Base-by-base conservation (phyloP, 2,329 filamentous ascomycete species). In the Endothia cerciana region DNA sequence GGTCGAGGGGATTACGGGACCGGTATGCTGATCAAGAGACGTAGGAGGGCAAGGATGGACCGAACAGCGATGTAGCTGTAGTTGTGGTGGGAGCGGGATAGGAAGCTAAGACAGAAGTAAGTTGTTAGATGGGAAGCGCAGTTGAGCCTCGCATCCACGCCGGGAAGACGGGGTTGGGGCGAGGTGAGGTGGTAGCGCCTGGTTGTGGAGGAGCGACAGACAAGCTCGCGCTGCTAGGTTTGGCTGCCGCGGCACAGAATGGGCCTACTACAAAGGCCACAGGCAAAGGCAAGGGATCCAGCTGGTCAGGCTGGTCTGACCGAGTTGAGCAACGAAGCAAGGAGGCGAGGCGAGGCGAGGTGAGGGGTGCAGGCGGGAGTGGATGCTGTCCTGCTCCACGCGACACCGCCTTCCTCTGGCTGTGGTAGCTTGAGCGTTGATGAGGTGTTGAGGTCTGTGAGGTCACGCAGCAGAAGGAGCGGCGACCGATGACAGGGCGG, bases 71-170 rank as follows among this genome's bases (percentile, higher is more conserved):
- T 19, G 51, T 61, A 41, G 17, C 38, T 49, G 41, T 57, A 53
- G 51, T 4, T 43, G 28, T 28, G 45, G 45, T 28, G 22, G 60
- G 47, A 43, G 47, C 28, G 22, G 60, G 40, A 59, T 61, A 64
- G 49, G 59, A 65, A 67, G 66, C 68, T 68, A 69, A 64, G 60
- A 43, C 58, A 66, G 13, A 45, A 55, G 58, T 56, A 60, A 65
- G 64, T 65, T 61, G 53, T 60, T 56, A 60, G 56, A 33, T 59
- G 62, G 55, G 51, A 60, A 62, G 65, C 22, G 40, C 25, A 28
- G 38, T 28, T 59, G 57, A 68, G 65, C 51, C 65, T 68, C 62
- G 59, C 55, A 28, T 38, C 33, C 30, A 49, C 57, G 25, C 15
- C 41, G 30, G 60, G 25, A 22, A 30, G n/a, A 60, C 58, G 49